phyloP scores from a whole-genome alignment of 2,329 filamentous ascomycete genomes.

The Aspergillus phoenicis region DNA sequence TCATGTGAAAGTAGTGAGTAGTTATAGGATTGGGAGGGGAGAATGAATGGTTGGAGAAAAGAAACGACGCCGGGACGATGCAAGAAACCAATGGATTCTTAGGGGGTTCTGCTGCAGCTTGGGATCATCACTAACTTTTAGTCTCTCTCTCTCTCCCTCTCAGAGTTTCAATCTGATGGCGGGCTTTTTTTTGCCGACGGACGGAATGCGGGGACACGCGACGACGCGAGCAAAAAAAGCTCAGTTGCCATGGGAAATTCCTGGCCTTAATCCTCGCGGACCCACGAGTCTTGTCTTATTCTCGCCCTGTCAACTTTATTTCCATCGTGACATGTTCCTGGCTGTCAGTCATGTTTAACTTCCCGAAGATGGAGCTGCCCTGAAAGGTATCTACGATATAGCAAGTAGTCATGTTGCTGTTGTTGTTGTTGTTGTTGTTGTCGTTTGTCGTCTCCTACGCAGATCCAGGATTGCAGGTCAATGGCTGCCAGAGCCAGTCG shows the following conservation, averaged over 20 bases:
- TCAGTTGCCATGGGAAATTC: conserved; percentile 7
- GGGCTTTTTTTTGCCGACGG: conserved; percentile 18
- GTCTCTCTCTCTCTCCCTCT: background rate
- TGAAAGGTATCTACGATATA: too few species aligned
- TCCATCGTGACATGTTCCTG: background rate
- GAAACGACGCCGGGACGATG: background rate
- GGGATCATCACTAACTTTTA: background rate
- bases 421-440: too few species aligned
- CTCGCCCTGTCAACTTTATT: conserved; percentile 1
- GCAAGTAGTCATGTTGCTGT: too few species aligned
- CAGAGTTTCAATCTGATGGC: conserved; percentile 14
- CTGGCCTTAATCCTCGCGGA: background rate
- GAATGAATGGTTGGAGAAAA: background rate
- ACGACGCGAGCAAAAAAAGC: conserved; percentile 9
- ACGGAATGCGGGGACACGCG: conserved; percentile 30
- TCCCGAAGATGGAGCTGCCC: too few species aligned
- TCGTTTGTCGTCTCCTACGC: too few species aligned
- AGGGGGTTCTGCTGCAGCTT: background rate
- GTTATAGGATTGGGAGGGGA: background rate
- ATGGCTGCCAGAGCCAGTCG: conserved; percentile 6
- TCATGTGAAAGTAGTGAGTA: too few species aligned
- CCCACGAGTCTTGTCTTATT: background rate
- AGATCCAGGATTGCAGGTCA: too few species aligned
- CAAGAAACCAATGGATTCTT: background rate
- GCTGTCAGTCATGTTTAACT: background rate